Evolutionary conservation across 805 yeast genomes (phyloP), one percentile per base, ranked within the genome.

Genomic region (Torulaspora franciscae): DNA sequence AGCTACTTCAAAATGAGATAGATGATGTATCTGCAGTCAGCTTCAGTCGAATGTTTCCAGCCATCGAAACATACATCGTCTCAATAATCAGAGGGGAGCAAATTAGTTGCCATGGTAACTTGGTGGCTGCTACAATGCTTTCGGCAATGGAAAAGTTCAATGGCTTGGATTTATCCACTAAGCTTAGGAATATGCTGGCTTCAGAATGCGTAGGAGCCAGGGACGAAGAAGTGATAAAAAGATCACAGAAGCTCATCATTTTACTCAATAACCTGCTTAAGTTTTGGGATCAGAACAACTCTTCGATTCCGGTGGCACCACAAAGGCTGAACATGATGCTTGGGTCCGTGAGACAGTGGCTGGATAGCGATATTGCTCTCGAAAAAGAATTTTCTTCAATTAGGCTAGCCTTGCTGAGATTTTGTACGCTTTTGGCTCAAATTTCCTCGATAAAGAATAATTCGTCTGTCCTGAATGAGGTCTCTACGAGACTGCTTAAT

Each of bases 311-410:
- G 2, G 65, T 85, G 22, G 83, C 86, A 6, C 70, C 75, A 2
- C 89, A 81, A 56, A 73, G 93, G 52, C 66, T 83, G 32, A 74
- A 71, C 34, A 77, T 84, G 86, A 64, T 83, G 7, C 49, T 85
- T 14, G 74, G 70, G 33, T 72, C 76, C 4, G 51, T 88, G 1
- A 57, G 62, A 4, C 65, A 64, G 14, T 83, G 90, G 86, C 52
- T 82, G 17, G 84, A 80, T 19, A 72, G 81, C 11, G 87, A 79
- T 15, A 53, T 73, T 40, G 78, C 83, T 1, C 83, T 77, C 58
- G 87, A 81, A 14, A 62, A 67, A 0, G 73, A 66, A 6, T 86
- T 84, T 48, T 55, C 68, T 13, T 60, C 69, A 4, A 60, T 79
- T 24, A 71, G 91, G 58, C 60, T 77, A 15, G 75, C 72, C 25